Evolutionary conservation across 2,329 filamentous ascomycete species (phyloP).

Genomic region (Xylaria sp.): DNA sequence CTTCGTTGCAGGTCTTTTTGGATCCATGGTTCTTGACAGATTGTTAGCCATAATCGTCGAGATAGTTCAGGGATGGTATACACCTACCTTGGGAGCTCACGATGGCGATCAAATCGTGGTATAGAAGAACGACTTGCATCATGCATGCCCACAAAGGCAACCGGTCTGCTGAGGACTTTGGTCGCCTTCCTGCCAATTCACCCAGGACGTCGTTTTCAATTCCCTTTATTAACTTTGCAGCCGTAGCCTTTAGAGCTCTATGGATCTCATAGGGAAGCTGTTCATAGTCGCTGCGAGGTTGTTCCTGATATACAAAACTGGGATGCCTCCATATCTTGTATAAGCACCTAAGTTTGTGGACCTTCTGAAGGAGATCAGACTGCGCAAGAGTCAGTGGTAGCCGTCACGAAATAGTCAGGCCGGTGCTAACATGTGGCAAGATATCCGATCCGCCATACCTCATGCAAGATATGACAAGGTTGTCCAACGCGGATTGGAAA

Average conservation of each 20-base stretch:
- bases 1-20: slow-evolving; percentile 34
- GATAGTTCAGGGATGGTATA: background rate
- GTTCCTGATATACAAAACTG: slow-evolving; percentile 54
- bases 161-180: slow-evolving; percentile 42
- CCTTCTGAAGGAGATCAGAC: slow-evolving; percentile 57
- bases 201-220: slow-evolving; percentile 45
- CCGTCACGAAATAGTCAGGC: slow-evolving; percentile 32
- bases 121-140: slow-evolving; percentile 63
- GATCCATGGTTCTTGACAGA: slow-evolving; percentile 29
- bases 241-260: slow-evolving; percentile 44
- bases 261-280: slow-evolving; percentile 52
- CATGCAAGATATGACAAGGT: slow-evolving; percentile 40
- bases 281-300: slow-evolving; percentile 42
- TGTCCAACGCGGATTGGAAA: slow-evolving; percentile 47
- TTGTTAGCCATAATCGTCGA: slow-evolving; percentile 34
- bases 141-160: slow-evolving; percentile 61
- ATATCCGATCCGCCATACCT: slow-evolving; percentile 33
- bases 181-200: slow-evolving; percentile 37
- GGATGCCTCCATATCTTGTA: slow-evolving; percentile 61
- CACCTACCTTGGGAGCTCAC: slow-evolving; percentile 41
- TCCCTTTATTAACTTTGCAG: slow-evolving; percentile 43
- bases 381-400: slow-evolving; percentile 45
- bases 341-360: slow-evolving; percentile 61
- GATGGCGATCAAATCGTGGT: slow-evolving; percentile 55
- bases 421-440: slow-evolving; percentile 44